phyloP scores from a whole-genome alignment of 495 filamentous ascomycete species.

The Peziza echinospora region DNA sequence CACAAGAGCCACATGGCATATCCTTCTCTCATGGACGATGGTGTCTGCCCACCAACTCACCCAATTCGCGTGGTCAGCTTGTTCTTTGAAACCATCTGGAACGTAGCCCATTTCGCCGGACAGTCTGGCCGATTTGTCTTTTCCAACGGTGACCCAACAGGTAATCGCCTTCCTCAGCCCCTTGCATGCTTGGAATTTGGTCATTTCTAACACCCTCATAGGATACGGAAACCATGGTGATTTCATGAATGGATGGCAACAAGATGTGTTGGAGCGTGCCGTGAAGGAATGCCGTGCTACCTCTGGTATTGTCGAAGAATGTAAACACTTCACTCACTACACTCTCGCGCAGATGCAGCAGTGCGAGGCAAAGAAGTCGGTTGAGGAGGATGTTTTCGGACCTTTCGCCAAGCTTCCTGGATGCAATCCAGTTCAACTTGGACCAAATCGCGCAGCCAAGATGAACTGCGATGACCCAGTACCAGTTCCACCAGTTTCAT shows the following conservation, averaged over 20 bases:
- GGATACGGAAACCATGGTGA: slow-evolving; percentile 70
- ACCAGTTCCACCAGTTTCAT: too few species aligned
- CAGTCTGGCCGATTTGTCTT: slow-evolving; percentile 53
- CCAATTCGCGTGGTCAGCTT: slow-evolving; percentile 48
- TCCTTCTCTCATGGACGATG: slow-evolving; percentile 49
- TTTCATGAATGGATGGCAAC: slow-evolving; percentile 66
- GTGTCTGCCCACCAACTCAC: slow-evolving; percentile 53
- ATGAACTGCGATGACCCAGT: not conserved
- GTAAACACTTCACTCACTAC: slow-evolving; percentile 6
- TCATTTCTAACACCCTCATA: too few species aligned
- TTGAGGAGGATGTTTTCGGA: slow-evolving; percentile 24
- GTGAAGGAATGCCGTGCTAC: slow-evolving; percentile 26
- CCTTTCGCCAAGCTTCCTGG: slow-evolving; percentile 24
- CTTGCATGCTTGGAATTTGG: too few species aligned
- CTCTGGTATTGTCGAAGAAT: slow-evolving; percentile 12
- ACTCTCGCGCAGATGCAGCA: slow-evolving; percentile 3
- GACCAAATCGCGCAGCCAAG: slow-evolving; percentile 6
- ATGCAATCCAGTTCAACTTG: slow-evolving; percentile 22
- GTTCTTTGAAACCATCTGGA: slow-evolving; percentile 77
- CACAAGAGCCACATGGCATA: slow-evolving; percentile 61
- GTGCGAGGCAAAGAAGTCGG: slow-evolving; percentile 7
- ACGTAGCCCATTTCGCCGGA: slow-evolving; percentile 39
- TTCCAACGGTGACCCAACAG: slow-evolving; percentile 59
- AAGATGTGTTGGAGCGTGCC: slow-evolving; percentile 34
- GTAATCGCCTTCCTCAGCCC: too few species aligned